Evolutionary conservation across 768 basidiomycete genomes (phyloP).

Genomic region (Mycena indigotica): DNA sequence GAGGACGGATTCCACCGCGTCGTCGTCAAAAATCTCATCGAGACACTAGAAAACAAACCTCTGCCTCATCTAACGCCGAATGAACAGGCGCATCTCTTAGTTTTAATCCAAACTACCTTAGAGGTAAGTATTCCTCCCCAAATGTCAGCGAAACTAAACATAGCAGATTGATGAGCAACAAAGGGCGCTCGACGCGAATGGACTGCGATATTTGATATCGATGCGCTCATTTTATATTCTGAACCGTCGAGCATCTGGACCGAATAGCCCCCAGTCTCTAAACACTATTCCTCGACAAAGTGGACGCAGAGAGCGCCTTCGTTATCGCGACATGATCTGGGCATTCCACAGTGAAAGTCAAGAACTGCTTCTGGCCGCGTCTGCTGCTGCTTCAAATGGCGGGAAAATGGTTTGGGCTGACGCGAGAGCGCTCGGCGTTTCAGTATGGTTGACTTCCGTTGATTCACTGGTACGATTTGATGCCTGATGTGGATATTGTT

Average conservation of each 20-base stretch:
- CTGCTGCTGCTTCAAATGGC: constrained; percentile 69
- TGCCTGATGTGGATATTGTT: not conserved
- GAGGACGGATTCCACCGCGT: constrained; percentile 62
- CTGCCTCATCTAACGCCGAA: constrained; percentile 73
- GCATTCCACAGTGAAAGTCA: constrained; percentile 96
- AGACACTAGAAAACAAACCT: constrained; percentile 61
- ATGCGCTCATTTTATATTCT: constrained; percentile 91
- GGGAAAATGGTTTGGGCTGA: constrained; percentile 91
- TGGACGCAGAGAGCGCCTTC: constrained; percentile 72
- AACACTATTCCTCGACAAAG: constrained; percentile 46
- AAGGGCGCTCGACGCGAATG: constrained; percentile 89
- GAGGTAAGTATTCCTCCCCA: constrained; percentile 52
- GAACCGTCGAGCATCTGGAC: constrained; percentile 61
- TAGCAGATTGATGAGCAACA: constrained; percentile 84
- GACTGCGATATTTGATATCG: constrained; percentile 89
- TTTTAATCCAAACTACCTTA: constrained; percentile 83
- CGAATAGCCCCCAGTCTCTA: constrained; percentile 49
- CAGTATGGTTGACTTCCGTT: constrained; percentile 81
- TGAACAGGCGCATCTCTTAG: constrained; percentile 82
- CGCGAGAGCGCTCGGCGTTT: constrained; percentile 82
- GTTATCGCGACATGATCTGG: constrained; percentile 96
- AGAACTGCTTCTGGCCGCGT: constrained; percentile 74
- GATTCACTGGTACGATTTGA: constrained; percentile 69
- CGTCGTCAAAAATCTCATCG: constrained; percentile 62
- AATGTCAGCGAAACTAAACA: constrained; percentile 1